Conservation (phyloP, 257 asterid genomes). For the Capsicum chinense region DNA sequence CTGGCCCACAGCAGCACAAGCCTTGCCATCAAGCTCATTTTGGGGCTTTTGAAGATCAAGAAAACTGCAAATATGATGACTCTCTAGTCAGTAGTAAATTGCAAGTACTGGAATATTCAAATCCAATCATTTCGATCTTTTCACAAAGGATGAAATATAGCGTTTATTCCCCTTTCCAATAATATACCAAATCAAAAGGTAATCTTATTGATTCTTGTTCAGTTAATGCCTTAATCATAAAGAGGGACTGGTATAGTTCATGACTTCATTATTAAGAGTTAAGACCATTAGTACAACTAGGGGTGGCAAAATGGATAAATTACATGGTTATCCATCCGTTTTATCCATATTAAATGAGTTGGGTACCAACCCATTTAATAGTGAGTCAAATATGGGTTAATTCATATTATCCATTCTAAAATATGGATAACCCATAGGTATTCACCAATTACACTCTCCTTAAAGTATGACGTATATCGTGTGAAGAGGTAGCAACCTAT, state of each 20-base stretch:
- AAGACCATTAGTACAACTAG: no score
- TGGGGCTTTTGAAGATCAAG: slow-evolving; percentile 98
- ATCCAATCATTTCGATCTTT: slow-evolving; percentile 13
- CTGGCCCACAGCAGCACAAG: slow-evolving; percentile 99
- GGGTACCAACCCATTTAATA: no score
- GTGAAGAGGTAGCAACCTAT: no score
- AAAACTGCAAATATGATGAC: slow-evolving; percentile 55
- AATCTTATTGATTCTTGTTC: slow-evolving; percentile 7
- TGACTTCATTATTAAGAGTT: background rate
- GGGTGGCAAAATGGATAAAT: no score
- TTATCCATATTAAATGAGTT: no score
- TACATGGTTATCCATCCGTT: no score
- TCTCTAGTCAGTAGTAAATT: slow-evolving; percentile 1
- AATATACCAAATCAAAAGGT: background rate
- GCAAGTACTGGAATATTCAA: background rate
- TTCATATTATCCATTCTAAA: no score
- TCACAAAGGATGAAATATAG: background rate
- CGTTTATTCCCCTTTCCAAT: background rate
- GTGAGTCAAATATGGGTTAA: no score
- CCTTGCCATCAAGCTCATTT: slow-evolving; percentile 93
- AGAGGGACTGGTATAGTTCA: background rate
- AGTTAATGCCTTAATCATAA: background rate
- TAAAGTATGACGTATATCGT: no score
- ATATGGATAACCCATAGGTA: no score
- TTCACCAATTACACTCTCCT: no score